These are phyloP conservation scores for Corchorus capsularis DNA, from an alignment of 345 rosid species.

Conservation along the genomic window DNA sequence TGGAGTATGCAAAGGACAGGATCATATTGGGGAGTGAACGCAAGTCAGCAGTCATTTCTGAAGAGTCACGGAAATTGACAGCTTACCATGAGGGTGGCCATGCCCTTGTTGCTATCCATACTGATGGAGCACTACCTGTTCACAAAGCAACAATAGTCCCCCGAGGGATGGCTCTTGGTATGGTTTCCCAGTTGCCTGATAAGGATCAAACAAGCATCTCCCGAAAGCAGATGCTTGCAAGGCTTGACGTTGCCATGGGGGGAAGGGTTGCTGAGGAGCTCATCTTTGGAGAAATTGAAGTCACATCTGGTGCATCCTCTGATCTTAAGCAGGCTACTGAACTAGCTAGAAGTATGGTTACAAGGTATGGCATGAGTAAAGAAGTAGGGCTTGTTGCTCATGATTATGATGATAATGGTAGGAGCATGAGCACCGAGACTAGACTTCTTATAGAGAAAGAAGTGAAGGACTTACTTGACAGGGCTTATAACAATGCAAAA, in stretches of 20 bases:
- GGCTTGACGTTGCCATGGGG: slow-evolving; percentile 92
- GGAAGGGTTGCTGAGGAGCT: slow-evolving; percentile 94
- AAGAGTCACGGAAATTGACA: slow-evolving; percentile 67
- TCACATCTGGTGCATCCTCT: slow-evolving; percentile 82
- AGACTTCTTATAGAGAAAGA: slow-evolving; percentile 90
- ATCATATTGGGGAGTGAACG: slow-evolving; percentile 99
- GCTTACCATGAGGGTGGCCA: slow-evolving; percentile 99
- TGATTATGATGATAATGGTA: slow-evolving; percentile 83
- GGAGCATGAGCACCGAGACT: slow-evolving; percentile 96
- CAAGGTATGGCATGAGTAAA: slow-evolving; percentile 45
- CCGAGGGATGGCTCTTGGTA: slow-evolving; percentile 90
- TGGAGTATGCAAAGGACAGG: slow-evolving; percentile 92
- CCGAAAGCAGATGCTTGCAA: slow-evolving; percentile 93
- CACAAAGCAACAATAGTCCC: slow-evolving; percentile 96
- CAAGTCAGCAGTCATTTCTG: slow-evolving; percentile 89
- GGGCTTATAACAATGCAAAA: slow-evolving; percentile 88
- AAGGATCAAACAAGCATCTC: slow-evolving; percentile 75
- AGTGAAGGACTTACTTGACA: slow-evolving; percentile 66
- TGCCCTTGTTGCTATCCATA: slow-evolving; percentile 92
- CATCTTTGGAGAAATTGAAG: slow-evolving; percentile 87
- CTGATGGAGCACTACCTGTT: slow-evolving; percentile 89
- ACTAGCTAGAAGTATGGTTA: slow-evolving; percentile 88
- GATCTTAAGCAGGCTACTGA: slow-evolving; percentile 87
- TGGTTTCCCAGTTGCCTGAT: slow-evolving; percentile 89
- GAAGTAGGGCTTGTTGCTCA: slow-evolving; percentile 83